Evolutionary conservation across 2,329 filamentous ascomycete species (phyloP), one percentile per base, ranked within the genome.

Genomic region (Didymosphaeria variabile): DNA sequence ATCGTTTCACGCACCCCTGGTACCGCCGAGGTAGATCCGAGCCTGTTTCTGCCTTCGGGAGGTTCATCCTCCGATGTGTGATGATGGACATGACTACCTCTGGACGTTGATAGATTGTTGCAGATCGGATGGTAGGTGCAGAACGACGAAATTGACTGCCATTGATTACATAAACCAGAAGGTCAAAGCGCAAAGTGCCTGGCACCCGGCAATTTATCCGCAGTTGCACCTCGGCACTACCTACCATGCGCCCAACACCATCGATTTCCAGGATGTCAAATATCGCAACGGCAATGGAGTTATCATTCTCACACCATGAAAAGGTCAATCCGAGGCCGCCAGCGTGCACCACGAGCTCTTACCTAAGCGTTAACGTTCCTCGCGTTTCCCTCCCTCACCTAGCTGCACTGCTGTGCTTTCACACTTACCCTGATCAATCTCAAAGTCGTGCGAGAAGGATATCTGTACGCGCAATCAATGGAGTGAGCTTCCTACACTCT

Each of bases 1-100:
- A 51, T 47, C 38, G 75, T 77, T 77, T 77, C 75, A 76, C 31
- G 53, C 44, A 52, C 47, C 49, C 44, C 42, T 47, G 57, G 46
- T 54, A 29, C 40, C 17, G 46, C 67, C 58, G 57, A 66, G 60
- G 62, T 55, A 61, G 50, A 66, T 64, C 61, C 66, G 69, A 64
- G 55, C 59, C 66, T 67, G 46, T 62, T 62, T 61, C 50, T 60
- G 60, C 51, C 36, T 50, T 59, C 72, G 73, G 72, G 29, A 58
- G 36, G 49, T 44, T 36, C 52, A 50, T 46, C 19, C 65, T 68
- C 73, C 72, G 72, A 65, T 62, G 49, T 66, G 51, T 54, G 36
- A 62, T 60, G 19, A 66, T 59, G 55, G 56, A 58, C 61, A 60
- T 63, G 29, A 15, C 38, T 38, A 38, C 26, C 45, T 46, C 12